phyloP scores from a whole-genome alignment of 768 basidiomycete genomes.

The Phanerodontia chrysosporium region DNA sequence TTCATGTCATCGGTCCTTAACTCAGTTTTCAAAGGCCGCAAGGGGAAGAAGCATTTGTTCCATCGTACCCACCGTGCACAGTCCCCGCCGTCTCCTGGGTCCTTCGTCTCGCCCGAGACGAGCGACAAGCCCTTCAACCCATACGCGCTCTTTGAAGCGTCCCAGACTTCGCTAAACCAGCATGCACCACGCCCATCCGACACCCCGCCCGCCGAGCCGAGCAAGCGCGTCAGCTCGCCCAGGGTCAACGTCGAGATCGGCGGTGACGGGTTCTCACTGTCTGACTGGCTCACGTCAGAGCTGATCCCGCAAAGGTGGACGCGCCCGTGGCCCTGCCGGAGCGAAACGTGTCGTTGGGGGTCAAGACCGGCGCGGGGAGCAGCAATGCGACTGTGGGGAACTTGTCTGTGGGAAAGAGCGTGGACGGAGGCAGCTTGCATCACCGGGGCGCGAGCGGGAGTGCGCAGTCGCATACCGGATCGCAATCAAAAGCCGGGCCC shows the following conservation, averaged over 20 bases:
- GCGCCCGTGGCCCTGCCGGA: conserved; percentile 13
- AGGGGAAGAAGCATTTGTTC: conserved; percentile 19
- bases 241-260: conserved; percentile 21
- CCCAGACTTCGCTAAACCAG: conserved; percentile 5
- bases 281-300: conserved; percentile 22
- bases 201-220: not conserved
- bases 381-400: not conserved
- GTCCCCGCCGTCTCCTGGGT: conserved; percentile 24
- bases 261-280: conserved; percentile 12
- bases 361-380: not conserved
- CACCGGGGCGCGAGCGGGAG: not conserved
- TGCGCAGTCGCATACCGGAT: not conserved
- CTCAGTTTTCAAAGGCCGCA: conserved; percentile 19
- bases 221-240: conserved; percentile 13
- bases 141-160: conserved; percentile 9
- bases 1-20: conserved; percentile 18
- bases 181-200: not conserved
- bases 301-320: conserved; percentile 13
- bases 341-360: conserved; percentile 19
- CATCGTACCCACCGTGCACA: conserved; percentile 16
- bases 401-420: not conserved
- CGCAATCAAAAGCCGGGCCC: not conserved
- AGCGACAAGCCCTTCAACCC: conserved; percentile 19
- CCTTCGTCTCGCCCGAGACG: conserved; percentile 23
- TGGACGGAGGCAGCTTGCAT: no score